A percentile compares a stretch with the other conserved stretches of the same genome.
These are phyloP conservation scores for Xylaria sp. DNA, from an alignment of 2,329 filamentous ascomycete species.

Conservation along the genomic window DNA sequence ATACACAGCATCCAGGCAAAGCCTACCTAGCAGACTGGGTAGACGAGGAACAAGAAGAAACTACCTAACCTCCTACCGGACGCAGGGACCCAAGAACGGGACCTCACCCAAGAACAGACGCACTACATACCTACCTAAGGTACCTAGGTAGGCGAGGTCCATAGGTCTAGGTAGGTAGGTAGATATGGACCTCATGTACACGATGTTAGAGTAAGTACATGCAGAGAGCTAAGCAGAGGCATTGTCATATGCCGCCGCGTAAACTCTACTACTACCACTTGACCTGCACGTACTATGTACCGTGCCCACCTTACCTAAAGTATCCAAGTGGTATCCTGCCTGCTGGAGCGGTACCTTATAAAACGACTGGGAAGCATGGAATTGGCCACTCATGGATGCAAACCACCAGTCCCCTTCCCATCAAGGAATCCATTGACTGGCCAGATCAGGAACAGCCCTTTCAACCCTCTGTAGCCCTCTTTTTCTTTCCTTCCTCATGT, in stretches of 20 bases:
- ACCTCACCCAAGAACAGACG: no score
- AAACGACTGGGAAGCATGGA: slow-evolving; percentile 12
- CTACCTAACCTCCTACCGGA: no score
- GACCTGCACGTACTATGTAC: no score
- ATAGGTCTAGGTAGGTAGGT: not conserved
- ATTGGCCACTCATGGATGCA: slow-evolving; percentile 21
- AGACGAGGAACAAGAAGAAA: not conserved
- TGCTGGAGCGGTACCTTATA: slow-evolving; percentile 5
- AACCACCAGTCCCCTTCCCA: slow-evolving; percentile 22
- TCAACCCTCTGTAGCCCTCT: slow-evolving; percentile 14
- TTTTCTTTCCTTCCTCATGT: slow-evolving; percentile 5
- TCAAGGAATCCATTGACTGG: slow-evolving; percentile 20
- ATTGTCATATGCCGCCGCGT: not conserved
- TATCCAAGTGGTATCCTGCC: not conserved
- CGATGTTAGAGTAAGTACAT: no score
- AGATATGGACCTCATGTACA: slow-evolving; percentile 7
- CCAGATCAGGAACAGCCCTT: slow-evolving; percentile 28
- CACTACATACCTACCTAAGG: slow-evolving; percentile 2
- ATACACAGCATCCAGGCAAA: no score
- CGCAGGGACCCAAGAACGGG: no score
- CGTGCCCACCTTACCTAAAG: not conserved
- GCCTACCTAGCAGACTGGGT: no score
- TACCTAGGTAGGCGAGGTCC: not conserved
- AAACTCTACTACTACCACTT: not conserved
- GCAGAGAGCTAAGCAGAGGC: no score